Base-by-base conservation (phyloP, 208 protist genomes). In the Leishmania amazonensis region DNA sequence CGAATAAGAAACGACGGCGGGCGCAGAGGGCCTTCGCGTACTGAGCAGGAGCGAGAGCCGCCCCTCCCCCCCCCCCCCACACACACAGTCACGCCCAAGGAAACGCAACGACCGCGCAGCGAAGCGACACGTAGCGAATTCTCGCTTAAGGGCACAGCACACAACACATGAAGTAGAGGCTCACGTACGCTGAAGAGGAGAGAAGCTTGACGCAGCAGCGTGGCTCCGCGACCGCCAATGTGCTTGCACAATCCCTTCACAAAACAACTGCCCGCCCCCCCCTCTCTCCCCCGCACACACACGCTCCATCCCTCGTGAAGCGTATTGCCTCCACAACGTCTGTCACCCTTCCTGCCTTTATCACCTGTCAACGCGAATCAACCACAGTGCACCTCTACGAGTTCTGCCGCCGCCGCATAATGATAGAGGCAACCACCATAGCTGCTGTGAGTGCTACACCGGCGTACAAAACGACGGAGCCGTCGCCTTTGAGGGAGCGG, bases 371-470 rank as follows among this genome's bases (percentile, higher is more conserved):
- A 8, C 45, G 11, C 28, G 45, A 19, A 68, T 42, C 19, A 2
- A 28, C 31, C 51, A 11, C 3, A 54, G 45, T 24, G 70, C n/a
- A 17, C 2, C 19, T n/a, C 65, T 80, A 85, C 40, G 21, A 40
- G 49, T 67, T 85, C 60, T 64, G 76, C 38, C 78, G 65, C 19
- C 76, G 76, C 75, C 81, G 76, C 67, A 78, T 49, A 28, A 85
- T 40, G 73, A 85, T 67, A 38, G 81, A 83, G 51, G 80, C 74
- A 35, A 78, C 83, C 58, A 85, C 83, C 78, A 86, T 82, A 3
- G 85, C 78, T 21, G 80, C 80, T 35, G 76, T 81, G 74, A 75
- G 64, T 40, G 64, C 76, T 65, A 82, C 75, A 42, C 80, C 83
- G 1, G 64, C 70, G n/a, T 60, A 82, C 8, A 89, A 40, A 72